Conservation (phyloP, 2,329 filamentous ascomycete species). For the Sclerotinia subarctica region DNA sequence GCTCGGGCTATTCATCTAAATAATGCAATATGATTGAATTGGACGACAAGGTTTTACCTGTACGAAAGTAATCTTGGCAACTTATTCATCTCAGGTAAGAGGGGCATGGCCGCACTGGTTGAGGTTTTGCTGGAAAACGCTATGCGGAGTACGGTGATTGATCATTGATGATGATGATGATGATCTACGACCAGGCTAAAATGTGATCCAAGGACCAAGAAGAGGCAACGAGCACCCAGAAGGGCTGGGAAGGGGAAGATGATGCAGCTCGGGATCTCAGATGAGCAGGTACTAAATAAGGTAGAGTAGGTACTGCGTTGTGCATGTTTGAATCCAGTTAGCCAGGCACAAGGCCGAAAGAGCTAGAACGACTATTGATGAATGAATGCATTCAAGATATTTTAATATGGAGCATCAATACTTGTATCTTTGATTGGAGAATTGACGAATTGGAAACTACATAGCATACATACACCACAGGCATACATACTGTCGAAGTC, state of each 20-base stretch:
- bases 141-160: neutral
- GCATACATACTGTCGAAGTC: neutral
- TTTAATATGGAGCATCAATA: neutral
- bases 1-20: constrained; percentile 16
- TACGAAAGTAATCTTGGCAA: neutral
- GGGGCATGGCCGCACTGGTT: neutral
- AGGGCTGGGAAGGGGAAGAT: constrained; percentile 8
- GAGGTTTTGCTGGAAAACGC: neutral
- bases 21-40: constrained; percentile 15
- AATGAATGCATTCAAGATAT: constrained; percentile 1
- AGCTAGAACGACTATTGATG: neutral
- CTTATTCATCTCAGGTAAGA: neutral
- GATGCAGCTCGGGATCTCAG: constrained; percentile 10
- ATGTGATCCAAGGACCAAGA: no score
- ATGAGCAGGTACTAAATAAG: neutral
- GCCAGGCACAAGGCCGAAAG: constrained; percentile 4
- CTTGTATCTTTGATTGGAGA: constrained; percentile 1
- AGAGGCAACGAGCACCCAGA: constrained; percentile 1
- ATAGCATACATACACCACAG: no score
- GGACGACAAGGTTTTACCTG: neutral
- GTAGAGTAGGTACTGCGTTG: neutral
- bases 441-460: neutral
- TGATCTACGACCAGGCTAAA: neutral
- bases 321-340: neutral
- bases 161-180: no score